Evolutionary conservation across 1,284 basidiomycete species (phyloP), one percentile per base, ranked within the genome.

Genomic region (Tylopilus sp.): DNA sequence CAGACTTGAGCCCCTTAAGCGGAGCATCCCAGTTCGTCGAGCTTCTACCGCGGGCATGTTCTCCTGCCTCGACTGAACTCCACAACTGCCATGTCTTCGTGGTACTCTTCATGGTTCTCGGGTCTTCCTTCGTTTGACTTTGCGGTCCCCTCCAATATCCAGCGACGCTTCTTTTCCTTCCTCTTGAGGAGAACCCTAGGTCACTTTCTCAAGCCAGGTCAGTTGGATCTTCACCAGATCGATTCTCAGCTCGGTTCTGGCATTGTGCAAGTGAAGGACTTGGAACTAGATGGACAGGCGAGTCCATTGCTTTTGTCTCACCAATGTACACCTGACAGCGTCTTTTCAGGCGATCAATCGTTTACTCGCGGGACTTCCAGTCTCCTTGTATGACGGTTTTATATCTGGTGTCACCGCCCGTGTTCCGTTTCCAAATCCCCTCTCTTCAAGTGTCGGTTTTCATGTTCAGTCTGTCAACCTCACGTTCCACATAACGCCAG

Each of bases 191-290:
- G 85, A 56, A 79, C 83, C 2, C 74, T 97, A 0, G 94, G 94
- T 3, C 86, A 88, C 62, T 79, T 96, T 55, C 78, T 97, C 55
- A 85, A 87, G 62, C 88, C 88, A 21, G 91, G 91, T 11, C 91
- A 94, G 60, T 80, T 97, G 52, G 90, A 96, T 69, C 76, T 82
- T 44, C 80, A 86, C 51, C 83, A 93, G 68, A 87, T 97, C 62
- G 92, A 96, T 61, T 90, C 92, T 21, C 92, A 95, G 67, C 87
- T 97, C 59, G 87, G 89, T 8, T 88, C 85, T 40, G 94, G 94
- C 14, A 85, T 81, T 63, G 82, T 97, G 14, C 89, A 94, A 69
- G 78, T 97, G 28, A 85, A 85, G 55, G 82, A 91, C 58, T 73
- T 97, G 40, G 83, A 92, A 66, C 71, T 97, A 37, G 82, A 94